Conservation (phyloP, 2,329 filamentous ascomycete genomes). For the Mycocentrospora acerina region DNA sequence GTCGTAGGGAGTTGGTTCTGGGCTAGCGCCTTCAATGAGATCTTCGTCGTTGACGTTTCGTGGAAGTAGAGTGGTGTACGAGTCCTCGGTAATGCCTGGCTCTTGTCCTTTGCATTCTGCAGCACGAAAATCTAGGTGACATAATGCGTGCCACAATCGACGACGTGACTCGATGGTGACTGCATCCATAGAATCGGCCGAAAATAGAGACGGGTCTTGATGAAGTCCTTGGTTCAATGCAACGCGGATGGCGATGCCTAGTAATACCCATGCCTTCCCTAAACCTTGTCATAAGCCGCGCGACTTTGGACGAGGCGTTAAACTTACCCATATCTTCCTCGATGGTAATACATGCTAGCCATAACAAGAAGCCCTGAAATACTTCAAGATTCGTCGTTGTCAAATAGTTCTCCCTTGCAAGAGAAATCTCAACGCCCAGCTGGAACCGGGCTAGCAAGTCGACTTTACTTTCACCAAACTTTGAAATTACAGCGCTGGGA, state of each 20-base stretch:
- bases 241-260: conserved; percentile 41
- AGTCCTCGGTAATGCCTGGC: conserved; percentile 39
- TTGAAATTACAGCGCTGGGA: conserved; percentile 29
- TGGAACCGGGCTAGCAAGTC: conserved; percentile 34
- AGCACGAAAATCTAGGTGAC: conserved; percentile 41
- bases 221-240: conserved; percentile 42
- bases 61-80: conserved; percentile 41
- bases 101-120: conserved; percentile 45
- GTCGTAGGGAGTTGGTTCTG: conserved; percentile 31
- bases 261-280: conserved; percentile 42
- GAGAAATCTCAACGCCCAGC: conserved; percentile 37
- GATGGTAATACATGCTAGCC: conserved; percentile 40
- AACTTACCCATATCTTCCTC: conserved; percentile 42
- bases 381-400: conserved; percentile 42
- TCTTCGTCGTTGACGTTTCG: conserved; percentile 44
- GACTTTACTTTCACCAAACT: conserved; percentile 37
- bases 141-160: conserved; percentile 42
- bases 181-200: conserved; percentile 38
- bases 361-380: conserved; percentile 40
- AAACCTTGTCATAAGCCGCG: not conserved
- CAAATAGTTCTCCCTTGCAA: conserved; percentile 40
- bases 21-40: conserved; percentile 38
- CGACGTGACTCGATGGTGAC: conserved; percentile 42
- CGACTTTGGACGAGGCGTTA: too few species aligned
- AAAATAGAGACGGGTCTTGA: conserved; percentile 41